Evolutionary conservation across 2,329 filamentous ascomycete genomes (phyloP).

Genomic region (Hypoxylon sp.): DNA sequence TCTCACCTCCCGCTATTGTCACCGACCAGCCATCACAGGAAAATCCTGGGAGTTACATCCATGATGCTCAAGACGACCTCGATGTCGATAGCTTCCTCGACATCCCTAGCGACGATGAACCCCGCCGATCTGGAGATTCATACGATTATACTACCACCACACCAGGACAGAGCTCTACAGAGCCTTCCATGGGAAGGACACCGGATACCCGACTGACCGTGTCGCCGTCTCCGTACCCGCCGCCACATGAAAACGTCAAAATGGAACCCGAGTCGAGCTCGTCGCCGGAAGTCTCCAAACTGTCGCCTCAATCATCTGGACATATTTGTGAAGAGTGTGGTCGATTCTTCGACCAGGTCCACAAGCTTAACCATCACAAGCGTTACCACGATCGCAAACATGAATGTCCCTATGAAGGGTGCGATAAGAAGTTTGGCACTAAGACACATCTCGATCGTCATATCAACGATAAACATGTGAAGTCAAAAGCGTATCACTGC

Average conservation of each 20-base stretch:
- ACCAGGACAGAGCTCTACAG: conserved; percentile 49
- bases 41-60: neutral
- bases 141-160: conserved; percentile 49
- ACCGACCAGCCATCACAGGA: conserved; percentile 42
- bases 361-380: conserved; percentile 72
- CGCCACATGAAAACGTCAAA: conserved; percentile 42
- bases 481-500: conserved; percentile 71
- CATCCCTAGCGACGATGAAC: conserved; percentile 50
- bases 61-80: conserved; percentile 37
- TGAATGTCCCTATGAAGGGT: conserved; percentile 58
- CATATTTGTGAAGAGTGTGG: conserved; percentile 58
- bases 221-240: conserved; percentile 50
- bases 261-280: conserved; percentile 45
- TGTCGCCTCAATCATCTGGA: conserved; percentile 41
- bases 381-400: conserved; percentile 71
- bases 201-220: conserved; percentile 51
- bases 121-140: conserved; percentile 48
- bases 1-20: conserved; percentile 45
- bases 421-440: conserved; percentile 69
- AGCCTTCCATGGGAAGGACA: conserved; percentile 50
- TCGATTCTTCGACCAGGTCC: conserved; percentile 66
- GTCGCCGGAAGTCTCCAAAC: conserved; percentile 47
- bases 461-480: conserved; percentile 71
- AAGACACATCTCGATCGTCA: conserved; percentile 73
- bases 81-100: conserved; percentile 48